Conservation (phyloP, 169 alveolate genomes). For the Babesia microti region DNA sequence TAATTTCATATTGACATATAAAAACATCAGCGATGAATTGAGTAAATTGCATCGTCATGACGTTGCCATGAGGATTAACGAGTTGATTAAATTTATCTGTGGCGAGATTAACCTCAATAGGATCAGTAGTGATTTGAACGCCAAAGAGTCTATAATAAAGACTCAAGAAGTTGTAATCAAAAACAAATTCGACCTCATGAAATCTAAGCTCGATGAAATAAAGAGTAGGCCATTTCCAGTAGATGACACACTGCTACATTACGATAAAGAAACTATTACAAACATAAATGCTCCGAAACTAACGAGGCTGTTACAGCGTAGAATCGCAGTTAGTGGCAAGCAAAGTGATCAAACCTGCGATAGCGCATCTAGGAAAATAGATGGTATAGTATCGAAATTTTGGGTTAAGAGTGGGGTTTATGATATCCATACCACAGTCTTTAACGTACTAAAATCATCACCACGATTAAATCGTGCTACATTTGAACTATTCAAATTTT, state of each 20-base stretch:
- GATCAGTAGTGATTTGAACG: constrained; percentile 17
- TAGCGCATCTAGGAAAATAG: constrained; percentile 9
- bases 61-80: constrained; percentile 31
- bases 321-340: no score
- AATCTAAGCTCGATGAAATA: constrained; percentile 1
- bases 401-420: constrained; percentile 57
- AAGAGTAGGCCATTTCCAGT: no score
- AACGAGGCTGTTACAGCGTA: no score
- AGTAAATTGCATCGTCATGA: constrained; percentile 43
- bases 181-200: constrained; percentile 15
- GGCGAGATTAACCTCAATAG: constrained; percentile 33
- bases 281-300: no score
- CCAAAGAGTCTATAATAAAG: constrained; percentile 9
- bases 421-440: constrained; percentile 48
- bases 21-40: constrained; percentile 37
- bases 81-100: constrained; percentile 29
- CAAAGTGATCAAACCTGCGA: not conserved
- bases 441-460: constrained; percentile 49
- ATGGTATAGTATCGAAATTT: constrained; percentile 25
- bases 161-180: constrained; percentile 10
- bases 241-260: no score
- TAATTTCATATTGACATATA: constrained; percentile 34
- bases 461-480: constrained; percentile 49
- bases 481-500: constrained; percentile 49
- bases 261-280: no score